Percentiles rank a stretch among this genome's conserved stretches.
phyloP scores from a whole-genome alignment of 2,329 filamentous ascomycete genomes.

The Aspergillus chevalieri region DNA sequence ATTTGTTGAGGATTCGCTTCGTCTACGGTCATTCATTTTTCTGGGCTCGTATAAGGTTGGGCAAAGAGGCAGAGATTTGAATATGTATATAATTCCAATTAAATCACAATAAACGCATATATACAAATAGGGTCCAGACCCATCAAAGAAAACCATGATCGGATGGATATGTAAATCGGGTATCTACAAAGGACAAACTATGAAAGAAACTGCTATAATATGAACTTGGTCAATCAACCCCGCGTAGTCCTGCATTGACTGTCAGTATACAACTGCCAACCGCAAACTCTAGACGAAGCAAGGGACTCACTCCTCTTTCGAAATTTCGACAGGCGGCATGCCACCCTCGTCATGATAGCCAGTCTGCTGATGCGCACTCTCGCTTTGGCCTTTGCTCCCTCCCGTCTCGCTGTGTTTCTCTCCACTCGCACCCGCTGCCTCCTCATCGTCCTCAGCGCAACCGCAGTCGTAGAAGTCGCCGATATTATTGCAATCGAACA shows the following conservation, averaged over 20 bases:
- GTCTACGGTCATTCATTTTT: background rate
- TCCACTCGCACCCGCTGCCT: slow-evolving; percentile 6
- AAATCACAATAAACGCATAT: slow-evolving; percentile 1
- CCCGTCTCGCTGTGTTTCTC: slow-evolving; percentile 1
- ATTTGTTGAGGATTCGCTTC: background rate
- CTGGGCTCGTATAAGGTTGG: background rate
- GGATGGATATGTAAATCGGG: background rate
- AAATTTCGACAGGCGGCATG: slow-evolving; percentile 27
- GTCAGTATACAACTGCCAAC: slow-evolving; percentile 9
- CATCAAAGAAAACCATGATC: background rate
- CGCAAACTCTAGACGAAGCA: slow-evolving; percentile 1
- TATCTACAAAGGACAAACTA: slow-evolving; percentile 1
- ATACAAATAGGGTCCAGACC: slow-evolving; percentile 2
- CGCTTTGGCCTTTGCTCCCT: background rate
- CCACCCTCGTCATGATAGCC: slow-evolving; percentile 2
- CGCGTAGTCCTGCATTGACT: slow-evolving; percentile 18
- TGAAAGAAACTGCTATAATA: slow-evolving; percentile 2
- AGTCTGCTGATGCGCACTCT: background rate
- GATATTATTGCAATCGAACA: slow-evolving; percentile 60
- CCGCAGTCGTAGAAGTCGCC: slow-evolving; percentile 64
- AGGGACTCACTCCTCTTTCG: slow-evolving; percentile 29
- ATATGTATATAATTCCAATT: slow-evolving; percentile 4
- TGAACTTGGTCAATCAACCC: slow-evolving; percentile 12
- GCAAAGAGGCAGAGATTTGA: background rate
- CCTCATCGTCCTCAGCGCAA: slow-evolving; percentile 52